phyloP scores from a whole-genome alignment of 202 grass and related monocot genomes.

The Panicum virgatum region DNA sequence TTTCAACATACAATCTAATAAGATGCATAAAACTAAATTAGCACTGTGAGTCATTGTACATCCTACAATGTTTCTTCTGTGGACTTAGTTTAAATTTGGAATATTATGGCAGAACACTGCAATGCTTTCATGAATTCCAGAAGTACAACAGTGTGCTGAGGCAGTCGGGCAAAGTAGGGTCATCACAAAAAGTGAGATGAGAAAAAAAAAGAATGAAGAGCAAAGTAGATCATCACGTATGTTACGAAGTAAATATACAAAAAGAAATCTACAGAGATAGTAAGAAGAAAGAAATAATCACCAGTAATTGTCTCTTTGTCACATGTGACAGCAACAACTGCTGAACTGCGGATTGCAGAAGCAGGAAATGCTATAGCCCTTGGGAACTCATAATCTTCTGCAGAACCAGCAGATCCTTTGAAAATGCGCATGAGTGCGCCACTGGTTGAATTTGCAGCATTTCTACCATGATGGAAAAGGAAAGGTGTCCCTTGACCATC shows the following conservation, averaged over 20 bases:
- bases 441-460: constrained; percentile 57
- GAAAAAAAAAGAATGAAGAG: neutral
- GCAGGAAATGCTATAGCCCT: constrained; percentile 85
- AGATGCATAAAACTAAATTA: constrained; percentile 25
- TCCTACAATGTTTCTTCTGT: neutral
- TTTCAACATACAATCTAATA: constrained; percentile 16
- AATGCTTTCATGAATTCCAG: neutral
- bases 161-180: neutral
- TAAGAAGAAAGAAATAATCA: constrained; percentile 49
- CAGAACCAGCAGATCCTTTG: constrained; percentile 66
- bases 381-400: constrained; percentile 84
- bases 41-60: constrained; percentile 9
- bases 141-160: neutral
- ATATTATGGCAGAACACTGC: neutral
- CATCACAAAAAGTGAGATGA: neutral
- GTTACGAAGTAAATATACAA: constrained; percentile 25
- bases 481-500: constrained; percentile 96
- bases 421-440: constrained; percentile 93
- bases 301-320: constrained; percentile 94
- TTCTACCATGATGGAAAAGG: constrained; percentile 84
- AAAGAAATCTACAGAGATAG: constrained; percentile 32
- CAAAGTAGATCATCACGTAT: neutral
- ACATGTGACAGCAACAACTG: constrained; percentile 81
- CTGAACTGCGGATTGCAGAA: constrained; percentile 67
- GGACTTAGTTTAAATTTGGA: constrained; percentile 2